Base-by-base conservation (phyloP, 768 basidiomycete species). In the Suillus sp. region DNA sequence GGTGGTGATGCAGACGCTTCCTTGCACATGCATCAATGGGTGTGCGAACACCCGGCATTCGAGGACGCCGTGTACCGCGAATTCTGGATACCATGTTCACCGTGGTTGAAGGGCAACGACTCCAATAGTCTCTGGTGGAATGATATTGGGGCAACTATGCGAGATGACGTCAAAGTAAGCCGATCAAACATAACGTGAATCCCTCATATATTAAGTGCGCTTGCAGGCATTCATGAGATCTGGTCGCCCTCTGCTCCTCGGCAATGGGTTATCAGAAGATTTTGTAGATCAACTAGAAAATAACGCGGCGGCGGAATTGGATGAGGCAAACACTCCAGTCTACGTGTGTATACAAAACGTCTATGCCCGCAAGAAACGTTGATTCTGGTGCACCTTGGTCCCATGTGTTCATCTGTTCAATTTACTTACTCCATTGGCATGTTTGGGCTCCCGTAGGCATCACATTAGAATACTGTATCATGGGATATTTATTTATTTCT, bases 1-100 rank as follows among this genome's bases (percentile, higher is more conserved):
- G 90, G 90, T 14, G 90, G 89, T 18, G 79, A 83, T 62, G 79
- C 84, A 2, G 86, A 90, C 60, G 90, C 90, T 16, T 85, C 89
- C 0, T 74, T 76, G 47, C 80, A 86, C 68, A 61, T 91, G 5
- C 71, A 80, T 48, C 74, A 76, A 34, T 91, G 89, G 88, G 71
- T 89, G 27, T 67, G 71, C 22, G 74, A 78, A 38, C 83, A 90
- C 67, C 79, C 81, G 5, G 75, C 78, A 8, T 88, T 90, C 59
- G 87, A 90, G 69, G 80, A 86, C 48, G 79, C 85, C 16, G 82
- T 83, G 2, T 81, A 82, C 66, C 74, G 80, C 47, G 84, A 88
- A 27, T 86, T 83, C 70, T 93, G 85, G 83, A 68, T 91, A 18
- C 89, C 89, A 9, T 78, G 82, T 10, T 83, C 84, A 9, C 81